Percentiles rank a stretch among this genome's conserved stretches.
Evolutionary conservation across 257 asterid genomes (phyloP).

Genomic region (Scutellaria barbata): DNA sequence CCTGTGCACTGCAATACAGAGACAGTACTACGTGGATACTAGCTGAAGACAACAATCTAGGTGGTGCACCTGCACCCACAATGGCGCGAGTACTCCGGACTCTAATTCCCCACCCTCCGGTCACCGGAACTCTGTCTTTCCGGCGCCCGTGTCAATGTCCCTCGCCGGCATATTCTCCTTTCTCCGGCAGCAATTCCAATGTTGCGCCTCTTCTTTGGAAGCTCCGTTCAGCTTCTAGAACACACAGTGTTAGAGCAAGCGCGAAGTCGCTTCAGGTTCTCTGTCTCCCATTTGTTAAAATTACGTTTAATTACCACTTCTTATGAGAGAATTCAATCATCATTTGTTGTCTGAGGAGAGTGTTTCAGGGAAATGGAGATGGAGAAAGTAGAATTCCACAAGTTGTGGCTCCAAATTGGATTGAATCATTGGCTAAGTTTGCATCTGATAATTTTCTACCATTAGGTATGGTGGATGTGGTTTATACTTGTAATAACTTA

Average conservation of each 20-base stretch:
- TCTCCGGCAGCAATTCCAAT: constrained; percentile 23
- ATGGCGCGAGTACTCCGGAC: constrained; percentile 62
- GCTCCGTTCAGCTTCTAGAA: constrained; percentile 43
- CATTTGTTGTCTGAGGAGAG: constrained; percentile 25
- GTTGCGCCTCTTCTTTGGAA: constrained; percentile 30
- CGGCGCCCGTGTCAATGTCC: constrained; percentile 27
- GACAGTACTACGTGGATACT: not conserved
- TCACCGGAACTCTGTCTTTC: constrained; percentile 34
- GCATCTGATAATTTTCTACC: constrained; percentile 78
- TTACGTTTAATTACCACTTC: not conserved
- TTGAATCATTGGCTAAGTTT: constrained; percentile 51
- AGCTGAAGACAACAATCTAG: not conserved
- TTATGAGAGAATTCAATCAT: not conserved
- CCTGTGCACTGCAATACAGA: not conserved
- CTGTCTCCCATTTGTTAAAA: not conserved
- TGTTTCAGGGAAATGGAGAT: constrained; percentile 60
- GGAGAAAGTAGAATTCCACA: constrained; percentile 42
- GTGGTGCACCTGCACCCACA: constrained; percentile 14
- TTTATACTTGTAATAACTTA: not conserved
- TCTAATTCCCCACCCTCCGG: constrained; percentile 40
- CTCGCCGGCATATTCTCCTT: constrained; percentile 18
- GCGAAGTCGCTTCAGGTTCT: constrained; percentile 52
- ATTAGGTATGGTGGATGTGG: constrained; percentile 50
- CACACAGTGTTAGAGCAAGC: constrained; percentile 49
- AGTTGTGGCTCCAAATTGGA: constrained; percentile 45